These are phyloP conservation scores for Microbotryum silenes-acaulis DNA, from an alignment of 1,284 basidiomycete species.

Conservation along the genomic window DNA sequence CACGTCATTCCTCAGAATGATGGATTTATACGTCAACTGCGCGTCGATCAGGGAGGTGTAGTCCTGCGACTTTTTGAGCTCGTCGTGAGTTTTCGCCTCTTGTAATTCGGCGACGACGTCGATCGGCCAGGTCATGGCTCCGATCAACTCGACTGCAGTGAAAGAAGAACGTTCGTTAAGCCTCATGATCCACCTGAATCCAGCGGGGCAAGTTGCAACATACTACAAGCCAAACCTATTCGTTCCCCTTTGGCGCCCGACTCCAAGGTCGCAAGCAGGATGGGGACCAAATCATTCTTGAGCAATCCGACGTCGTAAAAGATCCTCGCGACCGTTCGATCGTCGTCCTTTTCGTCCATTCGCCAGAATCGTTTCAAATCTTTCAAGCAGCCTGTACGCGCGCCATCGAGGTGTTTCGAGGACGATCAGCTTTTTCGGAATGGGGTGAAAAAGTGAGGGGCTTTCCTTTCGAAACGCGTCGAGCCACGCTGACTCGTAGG, in stretches of 20 bases:
- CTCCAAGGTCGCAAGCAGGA: conserved; percentile 53
- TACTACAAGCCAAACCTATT: conserved; percentile 68
- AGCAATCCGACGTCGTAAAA: conserved; percentile 76
- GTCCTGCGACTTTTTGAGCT: conserved; percentile 53
- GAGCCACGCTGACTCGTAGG: background rate
- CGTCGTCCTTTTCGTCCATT: conserved; percentile 88
- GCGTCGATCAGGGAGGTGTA: conserved; percentile 72
- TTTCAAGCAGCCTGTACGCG: conserved; percentile 61
- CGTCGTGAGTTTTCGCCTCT: conserved; percentile 57
- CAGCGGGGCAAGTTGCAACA: conserved; percentile 23
- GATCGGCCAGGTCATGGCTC: conserved; percentile 95
- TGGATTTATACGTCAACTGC: conserved; percentile 77
- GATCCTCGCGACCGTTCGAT: conserved; percentile 83
- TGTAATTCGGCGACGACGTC: conserved; percentile 84
- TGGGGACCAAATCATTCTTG: conserved; percentile 73
- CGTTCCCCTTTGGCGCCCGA: conserved; percentile 62
- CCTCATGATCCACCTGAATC: background rate
- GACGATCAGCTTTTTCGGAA: background rate
- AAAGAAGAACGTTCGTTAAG: background rate
- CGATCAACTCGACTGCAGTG: conserved; percentile 63
- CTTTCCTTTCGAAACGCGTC: too few species aligned
- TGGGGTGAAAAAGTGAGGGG: too few species aligned
- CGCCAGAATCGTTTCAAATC: conserved; percentile 92
- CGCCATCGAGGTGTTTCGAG: background rate
- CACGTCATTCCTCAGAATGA: conserved; percentile 33